Evolutionary conservation across 2,329 filamentous ascomycete genomes (phyloP).

Genomic region (Colletotrichum sp.): DNA sequence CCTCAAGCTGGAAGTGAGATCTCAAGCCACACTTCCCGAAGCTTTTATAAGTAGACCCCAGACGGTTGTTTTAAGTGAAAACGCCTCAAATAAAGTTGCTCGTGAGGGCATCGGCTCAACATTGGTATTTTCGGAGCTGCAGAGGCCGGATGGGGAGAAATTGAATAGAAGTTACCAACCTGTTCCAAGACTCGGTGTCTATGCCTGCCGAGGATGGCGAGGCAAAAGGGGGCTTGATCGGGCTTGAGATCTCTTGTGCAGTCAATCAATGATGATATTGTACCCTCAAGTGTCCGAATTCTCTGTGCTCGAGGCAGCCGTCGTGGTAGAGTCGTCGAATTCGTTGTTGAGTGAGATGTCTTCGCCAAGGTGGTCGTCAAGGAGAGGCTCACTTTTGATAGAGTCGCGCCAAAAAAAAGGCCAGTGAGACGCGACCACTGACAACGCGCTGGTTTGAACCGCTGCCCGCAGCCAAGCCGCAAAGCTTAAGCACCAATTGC

Average conservation of each 20-base stretch:
- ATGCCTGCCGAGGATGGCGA: not conserved
- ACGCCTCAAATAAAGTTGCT: not conserved
- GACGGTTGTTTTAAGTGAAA: not conserved
- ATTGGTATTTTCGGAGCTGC: not conserved
- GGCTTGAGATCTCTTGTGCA: not conserved
- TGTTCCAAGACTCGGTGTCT: not conserved
- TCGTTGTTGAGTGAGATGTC: not conserved
- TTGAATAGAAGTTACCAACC: not conserved
- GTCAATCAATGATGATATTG: not conserved
- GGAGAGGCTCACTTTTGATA: conserved; percentile 10
- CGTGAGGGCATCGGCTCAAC: not conserved
- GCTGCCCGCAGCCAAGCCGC: not conserved
- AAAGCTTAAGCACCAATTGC: conserved; percentile 13
- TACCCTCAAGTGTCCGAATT: not conserved
- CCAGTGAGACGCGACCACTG: conserved; percentile 26
- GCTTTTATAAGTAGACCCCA: not conserved
- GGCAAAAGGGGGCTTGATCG: not conserved
- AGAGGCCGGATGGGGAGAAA: not conserved
- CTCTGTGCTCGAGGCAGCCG: not conserved
- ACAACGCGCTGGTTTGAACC: conserved; percentile 11
- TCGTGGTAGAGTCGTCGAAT: not conserved
- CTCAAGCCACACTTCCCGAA: not conserved
- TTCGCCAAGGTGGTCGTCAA: conserved; percentile 1
- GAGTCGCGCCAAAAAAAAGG: conserved; percentile 15
- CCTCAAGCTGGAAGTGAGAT: not conserved